Percentiles rank a stretch among this genome's conserved stretches.
phyloP scores from a whole-genome alignment of 2,329 filamentous ascomycete genomes.

The Colletotrichum euphorbiae region DNA sequence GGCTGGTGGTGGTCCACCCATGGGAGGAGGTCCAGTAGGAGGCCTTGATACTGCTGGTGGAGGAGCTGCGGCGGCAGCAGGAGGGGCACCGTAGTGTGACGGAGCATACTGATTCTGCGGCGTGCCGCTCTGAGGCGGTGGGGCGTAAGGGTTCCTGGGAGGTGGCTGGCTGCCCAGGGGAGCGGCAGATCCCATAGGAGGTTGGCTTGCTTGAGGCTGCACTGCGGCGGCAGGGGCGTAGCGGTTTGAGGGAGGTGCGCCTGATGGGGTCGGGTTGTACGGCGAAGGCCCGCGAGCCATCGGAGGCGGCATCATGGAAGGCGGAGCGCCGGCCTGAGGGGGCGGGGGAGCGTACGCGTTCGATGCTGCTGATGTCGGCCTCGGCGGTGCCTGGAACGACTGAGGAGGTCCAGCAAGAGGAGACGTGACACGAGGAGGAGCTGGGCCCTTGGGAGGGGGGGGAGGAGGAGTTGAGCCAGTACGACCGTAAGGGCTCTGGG shows the following conservation, averaged over 20 bases:
- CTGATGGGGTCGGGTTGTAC: slow-evolving; percentile 83
- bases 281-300: slow-evolving; percentile 83
- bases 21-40: slow-evolving; percentile 55
- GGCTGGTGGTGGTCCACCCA: slow-evolving; percentile 46
- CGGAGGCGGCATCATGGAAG: slow-evolving; percentile 58
- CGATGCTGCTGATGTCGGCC: slow-evolving; percentile 68
- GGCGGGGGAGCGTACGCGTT: slow-evolving; percentile 74
- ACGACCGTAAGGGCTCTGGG: slow-evolving; percentile 69
- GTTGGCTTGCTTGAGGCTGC: slow-evolving; percentile 62
- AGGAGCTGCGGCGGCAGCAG: slow-evolving; percentile 46
- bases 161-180: slow-evolving; percentile 59
- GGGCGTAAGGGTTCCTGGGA: slow-evolving; percentile 54
- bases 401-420: slow-evolving; percentile 71
- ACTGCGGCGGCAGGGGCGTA: slow-evolving; percentile 77
- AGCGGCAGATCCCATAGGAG: slow-evolving; percentile 51
- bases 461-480: slow-evolving; percentile 78
- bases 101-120: slow-evolving; percentile 72
- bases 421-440: slow-evolving; percentile 77
- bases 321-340: slow-evolving; percentile 48
- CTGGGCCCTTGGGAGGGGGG: slow-evolving; percentile 84
- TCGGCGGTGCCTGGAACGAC: slow-evolving; percentile 55
- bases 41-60: slow-evolving; percentile 50
- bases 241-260: slow-evolving; percentile 76
- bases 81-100: slow-evolving; percentile 59
- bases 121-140: slow-evolving; percentile 59